Conservation (phyloP, 495 filamentous ascomycete species). For the Hypoxylon rickii region DNA sequence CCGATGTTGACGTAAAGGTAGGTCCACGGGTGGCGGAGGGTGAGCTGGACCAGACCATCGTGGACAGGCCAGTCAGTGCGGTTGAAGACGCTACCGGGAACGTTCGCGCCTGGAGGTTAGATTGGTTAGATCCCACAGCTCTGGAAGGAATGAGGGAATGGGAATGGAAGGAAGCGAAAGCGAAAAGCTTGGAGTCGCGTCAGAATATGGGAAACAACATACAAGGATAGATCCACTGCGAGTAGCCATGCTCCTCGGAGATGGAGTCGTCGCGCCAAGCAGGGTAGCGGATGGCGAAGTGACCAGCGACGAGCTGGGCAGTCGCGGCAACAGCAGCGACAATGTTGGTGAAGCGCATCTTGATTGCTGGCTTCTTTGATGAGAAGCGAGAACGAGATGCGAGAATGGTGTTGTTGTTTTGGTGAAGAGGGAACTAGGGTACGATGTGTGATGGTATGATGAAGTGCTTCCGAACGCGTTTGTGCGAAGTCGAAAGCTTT, state of each 20-base stretch:
- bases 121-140: background rate
- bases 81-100: conserved; percentile 55
- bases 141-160: background rate
- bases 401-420: too few relatives aligned
- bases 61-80: conserved; percentile 64
- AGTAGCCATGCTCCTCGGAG: conserved; percentile 37
- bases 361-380: conserved; percentile 10
- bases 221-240: conserved; percentile 66
- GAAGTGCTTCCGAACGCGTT: too few relatives aligned
- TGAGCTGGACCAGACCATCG: conserved; percentile 59
- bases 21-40: conserved; percentile 58
- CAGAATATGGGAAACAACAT: conserved; percentile 16
- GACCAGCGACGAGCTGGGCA: conserved; percentile 52
- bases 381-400: background rate
- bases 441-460: too few relatives aligned
- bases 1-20: conserved; percentile 67
- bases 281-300: conserved; percentile 63
- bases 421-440: too few relatives aligned
- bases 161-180: background rate
- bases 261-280: conserved; percentile 60
- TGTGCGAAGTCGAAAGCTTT: background rate
- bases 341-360: conserved; percentile 35
- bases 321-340: conserved; percentile 38
- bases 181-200: background rate
- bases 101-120: conserved; percentile 55